Base-by-base conservation (phyloP, 805 yeast genomes). In the Kodamaea laetipori region DNA sequence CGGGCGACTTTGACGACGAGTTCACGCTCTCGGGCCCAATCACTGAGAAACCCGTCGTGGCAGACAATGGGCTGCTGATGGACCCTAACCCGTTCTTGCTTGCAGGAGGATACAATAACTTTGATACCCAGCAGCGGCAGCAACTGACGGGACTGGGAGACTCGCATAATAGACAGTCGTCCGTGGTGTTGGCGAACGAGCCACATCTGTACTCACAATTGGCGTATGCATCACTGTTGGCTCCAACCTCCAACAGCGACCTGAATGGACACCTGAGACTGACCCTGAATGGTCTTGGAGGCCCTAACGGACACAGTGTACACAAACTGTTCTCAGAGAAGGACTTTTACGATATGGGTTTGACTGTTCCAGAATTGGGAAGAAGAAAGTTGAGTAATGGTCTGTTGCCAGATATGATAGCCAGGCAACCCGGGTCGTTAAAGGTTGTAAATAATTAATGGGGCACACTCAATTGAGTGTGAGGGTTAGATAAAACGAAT, bases 341-440 rank as follows among this genome's bases (percentile, higher is more conserved):
- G 10, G 54, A 48, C 21, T 49, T 47, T 39, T 38, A 36, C 37
- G 48, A 48, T 10, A 16, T 30, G 23, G 45, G 25, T 13, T 31
- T 31, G 27, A 26, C 45, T 4, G 25, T 48, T 3, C 48, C 64
- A 11, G 75, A 64, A 44, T 56, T 56, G 45, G 79, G 78, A 15
- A 68, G 77, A 37, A 66, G 78, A 48, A 67, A 80, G 47, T 65
- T 78, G 46, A 76, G 81, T 54, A 71, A 77, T 47, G 80, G 81
- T 12, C 76, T 81, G 8, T 57, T 78, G 43, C 82, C 80, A 1
- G 81, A 77, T 53, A 60, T 60, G 63, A 57, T 57, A 42, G 77
- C 76, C 4, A 63, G 76, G 48, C 64, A 64, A 41, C 70, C 71
- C 7, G 76, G 77, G 31, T 68, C 77, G 3, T 60, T 78, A 46